phyloP scores from a whole-genome alignment of 257 asterid genomes.

The Mitragyna speciosa region DNA sequence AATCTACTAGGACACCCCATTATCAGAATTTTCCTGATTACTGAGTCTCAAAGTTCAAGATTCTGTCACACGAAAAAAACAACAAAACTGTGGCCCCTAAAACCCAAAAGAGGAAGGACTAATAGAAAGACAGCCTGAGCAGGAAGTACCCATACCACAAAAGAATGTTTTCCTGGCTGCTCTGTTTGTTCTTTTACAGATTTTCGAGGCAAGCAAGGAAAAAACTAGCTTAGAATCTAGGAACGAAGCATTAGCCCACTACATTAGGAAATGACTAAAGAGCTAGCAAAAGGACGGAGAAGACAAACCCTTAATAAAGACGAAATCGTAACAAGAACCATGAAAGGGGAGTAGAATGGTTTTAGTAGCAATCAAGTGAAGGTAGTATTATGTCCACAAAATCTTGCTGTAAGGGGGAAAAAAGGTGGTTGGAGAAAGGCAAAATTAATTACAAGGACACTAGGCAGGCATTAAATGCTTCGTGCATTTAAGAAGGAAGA shows the following conservation, averaged over 20 bases:
- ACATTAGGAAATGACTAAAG: not conserved
- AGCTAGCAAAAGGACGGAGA: not conserved
- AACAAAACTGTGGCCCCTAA: conserved; percentile 4
- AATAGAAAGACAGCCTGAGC: not conserved
- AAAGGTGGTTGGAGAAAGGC: conserved; percentile 19
- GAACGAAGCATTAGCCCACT: not conserved
- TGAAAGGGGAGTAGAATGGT: not conserved
- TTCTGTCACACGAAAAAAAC: conserved; percentile 31
- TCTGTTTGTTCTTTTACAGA: not conserved
- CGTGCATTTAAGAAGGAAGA: conserved; percentile 31
- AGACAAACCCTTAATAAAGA: not conserved
- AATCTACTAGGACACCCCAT: conserved; percentile 45
- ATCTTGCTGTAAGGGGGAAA: not conserved
- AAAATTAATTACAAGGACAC: conserved; percentile 4
- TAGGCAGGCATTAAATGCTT: conserved; percentile 24
- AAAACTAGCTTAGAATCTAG: too few relatives aligned
- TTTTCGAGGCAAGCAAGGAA: not conserved
- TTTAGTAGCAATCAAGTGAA: not conserved
- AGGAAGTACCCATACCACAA: not conserved
- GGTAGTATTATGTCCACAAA: not conserved
- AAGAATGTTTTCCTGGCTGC: not conserved
- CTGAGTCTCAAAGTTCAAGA: conserved; percentile 13
- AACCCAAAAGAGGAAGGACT: conserved; percentile 4
- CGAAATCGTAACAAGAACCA: not conserved
- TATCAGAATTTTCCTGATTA: conserved; percentile 5